phyloP scores from a whole-genome alignment of 805 yeast genomes.

The Blastobotrys americana region DNA sequence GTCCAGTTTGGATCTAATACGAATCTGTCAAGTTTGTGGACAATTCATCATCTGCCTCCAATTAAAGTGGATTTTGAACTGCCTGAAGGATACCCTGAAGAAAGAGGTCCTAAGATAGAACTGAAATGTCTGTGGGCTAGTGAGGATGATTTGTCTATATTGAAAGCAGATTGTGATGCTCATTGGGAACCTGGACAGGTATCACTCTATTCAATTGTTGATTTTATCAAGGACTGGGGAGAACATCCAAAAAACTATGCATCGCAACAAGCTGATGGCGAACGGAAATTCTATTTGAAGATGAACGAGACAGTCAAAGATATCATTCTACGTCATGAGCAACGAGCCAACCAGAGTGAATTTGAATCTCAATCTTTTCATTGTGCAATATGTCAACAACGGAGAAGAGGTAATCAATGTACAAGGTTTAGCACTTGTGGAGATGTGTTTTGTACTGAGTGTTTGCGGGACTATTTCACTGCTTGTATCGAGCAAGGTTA shows the following conservation, averaged over 20 bases:
- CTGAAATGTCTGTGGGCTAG: slow-evolving; percentile 13
- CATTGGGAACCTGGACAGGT: slow-evolving; percentile 13
- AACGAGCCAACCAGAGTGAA: slow-evolving; percentile 7
- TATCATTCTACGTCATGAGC: slow-evolving; percentile 9
- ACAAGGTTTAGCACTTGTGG: slow-evolving; percentile 12
- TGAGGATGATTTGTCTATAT: neutral
- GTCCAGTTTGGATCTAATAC: slow-evolving; percentile 3
- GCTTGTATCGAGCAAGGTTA: slow-evolving; percentile 20
- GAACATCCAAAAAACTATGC: neutral
- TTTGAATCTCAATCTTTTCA: slow-evolving; percentile 14
- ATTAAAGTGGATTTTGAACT: slow-evolving; percentile 12
- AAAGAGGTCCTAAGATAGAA: slow-evolving; percentile 7
- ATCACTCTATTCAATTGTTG: slow-evolving; percentile 15
- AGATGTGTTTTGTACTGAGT: slow-evolving; percentile 19
- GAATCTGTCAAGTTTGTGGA: neutral
- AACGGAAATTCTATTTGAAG: too few species aligned
- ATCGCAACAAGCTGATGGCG: neutral
- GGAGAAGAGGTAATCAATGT: slow-evolving; percentile 15
- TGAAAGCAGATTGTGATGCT: slow-evolving; percentile 1
- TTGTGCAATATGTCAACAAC: slow-evolving; percentile 20
- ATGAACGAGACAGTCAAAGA: slow-evolving; percentile 4
- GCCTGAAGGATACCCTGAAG: slow-evolving; percentile 14
- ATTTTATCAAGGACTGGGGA: slow-evolving; percentile 5
- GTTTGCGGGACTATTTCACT: slow-evolving; percentile 14
- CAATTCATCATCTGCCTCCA: slow-evolving; percentile 14